Percentiles rank a stretch among this genome's conserved stretches.
Evolutionary conservation across 208 protist genomes (phyloP).

Genomic region (Trypanosoma vivax): DNA sequence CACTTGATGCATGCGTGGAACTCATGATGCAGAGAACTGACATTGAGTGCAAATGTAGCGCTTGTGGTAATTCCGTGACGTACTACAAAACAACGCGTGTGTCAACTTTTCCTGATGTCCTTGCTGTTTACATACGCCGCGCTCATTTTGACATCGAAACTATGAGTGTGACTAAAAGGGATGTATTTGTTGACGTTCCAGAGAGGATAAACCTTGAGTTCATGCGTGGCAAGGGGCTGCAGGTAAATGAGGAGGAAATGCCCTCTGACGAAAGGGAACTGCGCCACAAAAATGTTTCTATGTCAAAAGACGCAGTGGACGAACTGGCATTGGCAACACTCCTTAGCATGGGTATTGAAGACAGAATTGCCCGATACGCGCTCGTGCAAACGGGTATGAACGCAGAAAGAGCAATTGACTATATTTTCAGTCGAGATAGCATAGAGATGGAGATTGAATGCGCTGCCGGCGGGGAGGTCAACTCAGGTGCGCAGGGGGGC

Average conservation of each 20-base stretch:
- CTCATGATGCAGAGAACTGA: constrained; percentile 20
- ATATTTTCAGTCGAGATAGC: constrained; percentile 93
- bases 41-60: constrained; percentile 70
- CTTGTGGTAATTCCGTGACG: constrained; percentile 32
- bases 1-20: constrained; percentile 62
- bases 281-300: constrained; percentile 3
- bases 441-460: constrained; percentile 35
- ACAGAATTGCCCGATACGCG: constrained; percentile 57
- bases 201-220: constrained; percentile 48
- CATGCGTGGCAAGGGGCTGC: constrained; percentile 50
- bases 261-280: constrained; percentile 13
- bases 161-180: constrained; percentile 75
- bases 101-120: constrained; percentile 80
- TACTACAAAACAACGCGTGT: constrained; percentile 57
- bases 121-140: constrained; percentile 70
- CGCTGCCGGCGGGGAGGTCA: constrained; percentile 6
- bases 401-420: constrained; percentile 94
- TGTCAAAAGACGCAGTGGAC: constrained; percentile 29
- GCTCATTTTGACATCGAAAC: constrained; percentile 75
- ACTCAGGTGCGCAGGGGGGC: not conserved
- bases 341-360: constrained; percentile 87
- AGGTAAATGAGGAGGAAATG: constrained; percentile 60
- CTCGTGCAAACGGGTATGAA: constrained; percentile 86
- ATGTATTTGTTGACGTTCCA: constrained; percentile 84
- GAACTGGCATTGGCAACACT: constrained; percentile 71